Evolutionary conservation across 2,329 filamentous ascomycete species (phyloP).

Genomic region (Botrytis elliptica): DNA sequence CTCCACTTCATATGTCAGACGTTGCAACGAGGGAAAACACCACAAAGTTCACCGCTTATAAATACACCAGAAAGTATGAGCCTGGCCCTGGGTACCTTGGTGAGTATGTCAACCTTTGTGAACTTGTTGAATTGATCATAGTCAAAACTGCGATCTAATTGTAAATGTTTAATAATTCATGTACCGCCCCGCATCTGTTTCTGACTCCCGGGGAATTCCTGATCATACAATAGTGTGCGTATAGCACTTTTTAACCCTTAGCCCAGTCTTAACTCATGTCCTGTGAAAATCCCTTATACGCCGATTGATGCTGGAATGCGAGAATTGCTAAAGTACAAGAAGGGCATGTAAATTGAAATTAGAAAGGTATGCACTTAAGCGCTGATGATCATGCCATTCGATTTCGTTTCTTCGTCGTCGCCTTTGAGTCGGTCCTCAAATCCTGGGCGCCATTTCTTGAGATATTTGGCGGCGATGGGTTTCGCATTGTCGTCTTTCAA

Average conservation of each 20-base stretch:
- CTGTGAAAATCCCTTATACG: constrained; percentile 9
- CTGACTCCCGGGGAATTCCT: not conserved
- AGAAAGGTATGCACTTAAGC: not conserved
- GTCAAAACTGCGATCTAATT: not conserved
- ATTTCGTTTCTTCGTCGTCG: constrained; percentile 27
- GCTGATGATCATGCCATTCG: constrained; percentile 22
- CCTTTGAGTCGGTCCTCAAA: constrained; percentile 34
- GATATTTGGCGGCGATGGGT: constrained; percentile 60
- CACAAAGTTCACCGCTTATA: not conserved
- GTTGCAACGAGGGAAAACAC: not conserved
- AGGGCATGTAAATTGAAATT: not conserved
- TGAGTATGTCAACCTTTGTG: not conserved
- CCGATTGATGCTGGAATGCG: constrained; percentile 18
- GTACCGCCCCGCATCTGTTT: not conserved
- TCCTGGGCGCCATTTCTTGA: constrained; percentile 58
- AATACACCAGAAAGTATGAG: not conserved
- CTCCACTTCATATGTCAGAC: not conserved
- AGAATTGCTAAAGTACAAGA: constrained; percentile 18
- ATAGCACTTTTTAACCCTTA: constrained; percentile 1
- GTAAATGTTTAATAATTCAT: not conserved
- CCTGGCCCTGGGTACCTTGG: not conserved
- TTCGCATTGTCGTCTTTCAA: constrained; percentile 59
- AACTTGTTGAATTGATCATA: not conserved
- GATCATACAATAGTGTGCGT: constrained; percentile 13
- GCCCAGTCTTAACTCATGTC: constrained; percentile 1